A percentile compares a stretch with the other conserved stretches of the same genome.
Evolutionary conservation across 768 basidiomycete genomes (phyloP).

Genomic region (Pleurotus djamor): DNA sequence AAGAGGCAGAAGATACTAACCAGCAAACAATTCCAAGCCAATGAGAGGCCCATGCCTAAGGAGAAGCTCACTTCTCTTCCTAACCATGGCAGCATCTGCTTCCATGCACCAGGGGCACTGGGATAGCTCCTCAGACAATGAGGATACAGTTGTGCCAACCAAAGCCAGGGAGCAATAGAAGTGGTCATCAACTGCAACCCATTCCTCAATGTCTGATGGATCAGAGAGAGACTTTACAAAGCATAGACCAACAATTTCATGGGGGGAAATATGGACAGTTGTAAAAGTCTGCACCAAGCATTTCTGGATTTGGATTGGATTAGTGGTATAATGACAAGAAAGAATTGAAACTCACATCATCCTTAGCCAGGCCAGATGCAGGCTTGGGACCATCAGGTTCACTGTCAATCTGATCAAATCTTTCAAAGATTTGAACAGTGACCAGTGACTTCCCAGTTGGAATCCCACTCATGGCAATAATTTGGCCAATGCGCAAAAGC

Average conservation of each 20-base stretch:
- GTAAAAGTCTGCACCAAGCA: constrained; percentile 39
- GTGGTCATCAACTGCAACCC: constrained; percentile 57
- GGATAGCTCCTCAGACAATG: constrained; percentile 17
- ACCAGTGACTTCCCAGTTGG: constrained; percentile 19
- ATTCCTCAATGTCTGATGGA: constrained; percentile 31
- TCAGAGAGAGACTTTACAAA: constrained; percentile 40
- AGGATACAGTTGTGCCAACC: background rate
- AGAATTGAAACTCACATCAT: constrained; percentile 53
- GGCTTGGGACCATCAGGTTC: background rate
- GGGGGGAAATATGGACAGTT: constrained; percentile 23
- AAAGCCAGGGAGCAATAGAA: constrained; percentile 45
- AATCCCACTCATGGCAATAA: constrained; percentile 33
- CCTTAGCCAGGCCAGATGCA: constrained; percentile 11
- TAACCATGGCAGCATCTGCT: constrained; percentile 25
- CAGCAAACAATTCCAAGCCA: constrained; percentile 69
- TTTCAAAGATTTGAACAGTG: constrained; percentile 39
- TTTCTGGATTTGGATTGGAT: too few relatives aligned
- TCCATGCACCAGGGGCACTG: constrained; percentile 38
- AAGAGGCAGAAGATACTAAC: constrained; percentile 26
- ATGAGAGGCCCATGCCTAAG: constrained; percentile 41
- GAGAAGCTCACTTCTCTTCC: constrained; percentile 25
- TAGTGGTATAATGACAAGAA: too few relatives aligned
- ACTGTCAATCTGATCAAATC: constrained; percentile 36
- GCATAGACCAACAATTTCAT: constrained; percentile 52
- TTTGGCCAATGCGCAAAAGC: constrained; percentile 55